Evolutionary conservation across 768 basidiomycete genomes (phyloP), one percentile per base, ranked within the genome.

Genomic region (Tricholoma sp.): DNA sequence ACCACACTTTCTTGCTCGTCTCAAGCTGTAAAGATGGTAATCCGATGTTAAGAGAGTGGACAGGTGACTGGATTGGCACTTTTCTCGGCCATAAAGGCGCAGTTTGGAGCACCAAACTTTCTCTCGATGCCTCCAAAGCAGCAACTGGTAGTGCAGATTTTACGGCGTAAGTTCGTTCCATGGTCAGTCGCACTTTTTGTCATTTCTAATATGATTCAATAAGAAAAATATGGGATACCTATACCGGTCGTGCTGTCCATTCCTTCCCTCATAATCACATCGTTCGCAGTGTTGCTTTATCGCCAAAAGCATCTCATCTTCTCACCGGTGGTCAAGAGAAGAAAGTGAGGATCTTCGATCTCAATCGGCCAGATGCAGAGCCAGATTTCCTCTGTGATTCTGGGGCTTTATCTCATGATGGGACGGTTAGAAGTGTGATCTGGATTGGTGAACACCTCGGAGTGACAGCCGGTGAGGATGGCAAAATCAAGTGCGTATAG

Each of bases 211-310:
- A 60, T 59, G 51, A 46, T 52, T 41, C 27, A 56, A 59, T 54
- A 71, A 97, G 93, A 57, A 98, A 96, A 79, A 82, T 98, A 63
- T 98, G 94, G 94, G 92, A 98, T 73, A 91, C 94, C 5, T 94
- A 89, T 70, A 84, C 87, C 21, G 97, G 97, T 57, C 77, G 84
- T n/a, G 72, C 79, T 29, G 77, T 98, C 37, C 91, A 97, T 65
- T 97, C 96, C n/a, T 96, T 98, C 69, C 88, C 94, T 11, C 97
- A 99, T 72, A 90, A 94, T 67, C 97, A 98, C 75, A 99, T 99
- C 68, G 97, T 99, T 65, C 90, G 95, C 63, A 94, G 88, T 49
- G 92, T 98, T 54, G 94, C 94, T 19, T 74, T 97, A 63, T 91
- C 92, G 27, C 86, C 90, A 5, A 73, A 74, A 50, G 72, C 81